Percentiles rank a stretch among this genome's conserved stretches.
Evolutionary conservation across 495 filamentous ascomycete species (phyloP).

Genomic region (Cairneyella variabilis): DNA sequence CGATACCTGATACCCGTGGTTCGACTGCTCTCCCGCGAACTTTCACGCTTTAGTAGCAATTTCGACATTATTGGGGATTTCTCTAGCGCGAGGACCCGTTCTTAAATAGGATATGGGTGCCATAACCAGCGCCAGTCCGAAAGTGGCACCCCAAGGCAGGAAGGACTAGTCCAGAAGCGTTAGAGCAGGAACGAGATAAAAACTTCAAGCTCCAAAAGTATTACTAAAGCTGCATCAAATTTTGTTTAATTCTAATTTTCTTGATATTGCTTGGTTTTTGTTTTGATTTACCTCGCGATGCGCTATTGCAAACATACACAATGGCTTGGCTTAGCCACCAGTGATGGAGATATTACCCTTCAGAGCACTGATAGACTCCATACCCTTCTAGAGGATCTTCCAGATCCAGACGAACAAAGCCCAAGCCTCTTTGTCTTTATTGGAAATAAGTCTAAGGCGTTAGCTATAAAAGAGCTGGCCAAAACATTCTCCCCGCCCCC

Average conservation of each 20-base stretch:
- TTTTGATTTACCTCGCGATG: too few species aligned
- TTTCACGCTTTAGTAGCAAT: not conserved
- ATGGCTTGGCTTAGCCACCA: slow-evolving; percentile 20
- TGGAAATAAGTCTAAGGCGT: slow-evolving; percentile 22
- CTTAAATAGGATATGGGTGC: not conserved
- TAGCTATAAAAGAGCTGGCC: slow-evolving; percentile 21
- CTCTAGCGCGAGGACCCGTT: not conserved
- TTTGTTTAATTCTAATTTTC: not conserved
- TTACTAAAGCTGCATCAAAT: not conserved
- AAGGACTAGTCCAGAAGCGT: not conserved
- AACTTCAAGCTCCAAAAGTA: not conserved
- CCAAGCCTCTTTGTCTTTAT: slow-evolving; percentile 27
- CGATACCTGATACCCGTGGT: not conserved
- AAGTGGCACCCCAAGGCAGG: not conserved
- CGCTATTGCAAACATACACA: not conserved
- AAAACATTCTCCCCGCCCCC: slow-evolving; percentile 6
- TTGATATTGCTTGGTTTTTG: too few species aligned
- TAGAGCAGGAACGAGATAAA: not conserved
- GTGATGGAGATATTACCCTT: slow-evolving; percentile 19
- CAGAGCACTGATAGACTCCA: slow-evolving; percentile 17
- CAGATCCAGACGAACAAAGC: slow-evolving; percentile 17
- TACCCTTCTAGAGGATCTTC: slow-evolving; percentile 23
- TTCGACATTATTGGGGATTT: too few species aligned
- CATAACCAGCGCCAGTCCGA: not conserved
- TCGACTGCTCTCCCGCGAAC: not conserved